These are phyloP conservation scores for Kregervanrija fluxuum DNA, from an alignment of 805 yeast species.

Conservation along the genomic window DNA sequence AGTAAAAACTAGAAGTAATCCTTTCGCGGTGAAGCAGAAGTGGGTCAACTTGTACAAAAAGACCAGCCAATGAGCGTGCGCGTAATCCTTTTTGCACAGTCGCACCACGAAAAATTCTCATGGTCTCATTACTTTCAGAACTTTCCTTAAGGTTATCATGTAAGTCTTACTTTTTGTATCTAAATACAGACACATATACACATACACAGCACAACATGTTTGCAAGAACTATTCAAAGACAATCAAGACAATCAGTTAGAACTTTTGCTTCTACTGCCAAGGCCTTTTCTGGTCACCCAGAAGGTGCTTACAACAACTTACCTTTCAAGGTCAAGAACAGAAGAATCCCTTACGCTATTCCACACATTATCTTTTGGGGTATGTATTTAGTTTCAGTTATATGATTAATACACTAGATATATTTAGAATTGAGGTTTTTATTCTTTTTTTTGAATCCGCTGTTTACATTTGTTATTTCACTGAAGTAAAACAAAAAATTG, in stretches of 20 bases:
- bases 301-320: slow-evolving; percentile 84
- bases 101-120: neutral
- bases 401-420: too few relatives aligned
- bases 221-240: slow-evolving; percentile 23
- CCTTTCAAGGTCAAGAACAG: slow-evolving; percentile 95
- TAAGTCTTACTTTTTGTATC: neutral
- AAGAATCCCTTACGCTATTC: slow-evolving; percentile 78
- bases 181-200: neutral
- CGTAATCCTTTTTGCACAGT: neutral
- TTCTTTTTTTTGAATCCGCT: too few relatives aligned
- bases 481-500: too few relatives aligned
- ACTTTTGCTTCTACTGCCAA: slow-evolving; percentile 46
- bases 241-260: slow-evolving; percentile 27
- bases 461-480: too few relatives aligned
- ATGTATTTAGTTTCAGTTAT: slow-evolving; percentile 14
- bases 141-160: slow-evolving; percentile 1
- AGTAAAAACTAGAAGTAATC: neutral
- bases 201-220: slow-evolving; percentile 18
- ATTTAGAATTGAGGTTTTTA: too few relatives aligned
- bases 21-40: neutral
- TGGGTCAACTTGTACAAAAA: neutral
- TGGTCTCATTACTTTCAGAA: slow-evolving; percentile 1
- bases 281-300: slow-evolving; percentile 41
- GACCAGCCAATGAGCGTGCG: slow-evolving; percentile 10
- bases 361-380: slow-evolving; percentile 77